phyloP scores from a whole-genome alignment of 306 rosid genomes.

The Benincasa hispida region DNA sequence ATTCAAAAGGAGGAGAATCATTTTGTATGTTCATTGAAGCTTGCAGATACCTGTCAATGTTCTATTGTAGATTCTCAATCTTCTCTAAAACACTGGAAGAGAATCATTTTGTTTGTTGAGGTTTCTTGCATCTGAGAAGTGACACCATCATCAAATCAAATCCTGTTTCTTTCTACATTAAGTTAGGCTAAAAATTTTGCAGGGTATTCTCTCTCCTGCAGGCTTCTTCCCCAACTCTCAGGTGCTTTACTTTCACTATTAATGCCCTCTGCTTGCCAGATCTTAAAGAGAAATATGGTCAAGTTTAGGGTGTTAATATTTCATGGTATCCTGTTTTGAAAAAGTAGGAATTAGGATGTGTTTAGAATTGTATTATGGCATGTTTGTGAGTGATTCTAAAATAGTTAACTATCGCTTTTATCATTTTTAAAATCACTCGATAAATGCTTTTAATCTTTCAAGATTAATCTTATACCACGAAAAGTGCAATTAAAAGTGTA shows the following conservation, averaged over 20 bases:
- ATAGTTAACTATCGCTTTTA: too few species aligned
- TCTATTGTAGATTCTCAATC: neutral
- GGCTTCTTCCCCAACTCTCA: neutral
- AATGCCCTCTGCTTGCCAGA: neutral
- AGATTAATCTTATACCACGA: too few species aligned
- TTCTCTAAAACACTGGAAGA: neutral
- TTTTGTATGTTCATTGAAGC: neutral
- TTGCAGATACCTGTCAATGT: neutral
- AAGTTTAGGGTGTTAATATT: neutral
- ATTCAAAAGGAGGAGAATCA: neutral
- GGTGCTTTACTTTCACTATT: neutral
- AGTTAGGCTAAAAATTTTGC: neutral
- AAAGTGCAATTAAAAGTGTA: too few species aligned
- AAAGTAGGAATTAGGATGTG: neutral
- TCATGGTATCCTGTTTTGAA: neutral
- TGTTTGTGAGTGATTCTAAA: too few species aligned
- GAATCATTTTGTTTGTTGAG: neutral
- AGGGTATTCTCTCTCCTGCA: neutral
- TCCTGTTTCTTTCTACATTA: neutral
- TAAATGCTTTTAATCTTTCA: too few species aligned
- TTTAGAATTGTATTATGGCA: neutral
- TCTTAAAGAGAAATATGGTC: neutral
- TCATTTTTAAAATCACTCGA: too few species aligned
- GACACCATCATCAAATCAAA: neutral
- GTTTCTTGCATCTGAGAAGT: neutral